Conservation (phyloP, 2,329 filamentous ascomycete genomes). For the Cladophialophora immunda region DNA sequence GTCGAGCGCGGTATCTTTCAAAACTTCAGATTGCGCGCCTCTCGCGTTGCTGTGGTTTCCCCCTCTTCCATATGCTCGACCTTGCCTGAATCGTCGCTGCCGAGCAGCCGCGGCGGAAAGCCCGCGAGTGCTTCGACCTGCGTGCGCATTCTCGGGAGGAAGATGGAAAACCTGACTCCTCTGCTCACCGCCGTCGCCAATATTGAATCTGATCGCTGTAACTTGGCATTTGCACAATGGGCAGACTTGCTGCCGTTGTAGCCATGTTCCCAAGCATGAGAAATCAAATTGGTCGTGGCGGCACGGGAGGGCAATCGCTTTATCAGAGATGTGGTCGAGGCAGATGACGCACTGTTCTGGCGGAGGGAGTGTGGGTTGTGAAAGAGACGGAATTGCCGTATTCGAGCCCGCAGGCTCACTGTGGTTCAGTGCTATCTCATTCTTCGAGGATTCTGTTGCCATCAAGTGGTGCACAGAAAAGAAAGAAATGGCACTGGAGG, state of each 20-base stretch:
- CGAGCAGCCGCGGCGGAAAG: neutral
- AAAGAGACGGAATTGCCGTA: neutral
- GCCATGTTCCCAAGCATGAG: constrained; percentile 82
- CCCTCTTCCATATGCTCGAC: constrained; percentile 20
- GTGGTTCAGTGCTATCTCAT: constrained; percentile 24
- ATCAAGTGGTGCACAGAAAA: constrained; percentile 21
- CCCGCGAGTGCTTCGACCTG: constrained; percentile 5
- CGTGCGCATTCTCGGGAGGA: constrained; percentile 41
- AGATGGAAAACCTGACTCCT: constrained; percentile 41
- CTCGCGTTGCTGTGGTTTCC: constrained; percentile 38
- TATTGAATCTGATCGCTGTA: constrained; percentile 71
- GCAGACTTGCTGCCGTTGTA: constrained; percentile 75
- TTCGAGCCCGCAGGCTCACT: constrained; percentile 21
- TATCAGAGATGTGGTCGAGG: constrained; percentile 76
- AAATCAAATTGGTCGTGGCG: constrained; percentile 85
- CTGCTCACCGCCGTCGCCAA: constrained; percentile 47
- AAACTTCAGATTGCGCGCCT: neutral
- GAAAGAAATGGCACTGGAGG: neutral
- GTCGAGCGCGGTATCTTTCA: constrained; percentile 56
- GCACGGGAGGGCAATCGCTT: constrained; percentile 78
- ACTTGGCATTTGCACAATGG: constrained; percentile 76
- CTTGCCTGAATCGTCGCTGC: constrained; percentile 29
- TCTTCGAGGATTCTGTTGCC: constrained; percentile 20
- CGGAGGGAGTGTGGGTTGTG: neutral
- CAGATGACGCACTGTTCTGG: constrained; percentile 78